A percentile compares a stretch with the other conserved stretches of the same genome.
phyloP scores from a whole-genome alignment of 2,329 filamentous ascomycete genomes.

The Claviceps capensis region DNA sequence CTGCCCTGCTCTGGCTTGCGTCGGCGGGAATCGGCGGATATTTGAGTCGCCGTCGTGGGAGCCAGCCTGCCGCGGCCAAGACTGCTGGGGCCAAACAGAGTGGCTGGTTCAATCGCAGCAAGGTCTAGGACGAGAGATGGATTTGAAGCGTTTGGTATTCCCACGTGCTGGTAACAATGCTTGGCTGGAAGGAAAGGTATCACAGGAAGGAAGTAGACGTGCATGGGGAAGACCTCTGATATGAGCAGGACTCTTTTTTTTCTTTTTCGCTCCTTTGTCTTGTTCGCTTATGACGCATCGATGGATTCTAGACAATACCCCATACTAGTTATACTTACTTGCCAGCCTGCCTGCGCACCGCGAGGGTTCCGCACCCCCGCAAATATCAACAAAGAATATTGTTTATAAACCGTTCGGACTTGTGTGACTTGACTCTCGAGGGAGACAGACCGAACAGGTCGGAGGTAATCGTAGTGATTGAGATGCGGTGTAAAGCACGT shows the following conservation, averaged over 20 bases:
- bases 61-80: constrained; percentile 17
- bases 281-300: background rate
- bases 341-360: background rate
- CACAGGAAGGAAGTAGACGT: background rate
- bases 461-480: background rate
- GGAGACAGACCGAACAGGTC: background rate
- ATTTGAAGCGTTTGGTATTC: background rate
- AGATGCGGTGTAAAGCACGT: background rate
- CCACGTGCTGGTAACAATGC: background rate
- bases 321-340: background rate
- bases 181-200: no score
- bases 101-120: constrained; percentile 29
- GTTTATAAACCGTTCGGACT: background rate
- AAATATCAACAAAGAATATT: background rate
- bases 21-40: constrained; percentile 45
- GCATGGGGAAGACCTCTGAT: background rate
- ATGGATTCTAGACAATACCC: background rate
- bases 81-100: constrained; percentile 14
- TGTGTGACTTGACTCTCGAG: background rate
- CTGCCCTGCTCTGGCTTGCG: constrained; percentile 56
- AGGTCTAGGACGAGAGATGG: constrained; percentile 19
- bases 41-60: constrained; percentile 32
- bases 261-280: background rate
- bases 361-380: background rate
- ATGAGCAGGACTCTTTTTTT: background rate